Conservation (phyloP, 306 rosid species). For the Rubus parviflorus region DNA sequence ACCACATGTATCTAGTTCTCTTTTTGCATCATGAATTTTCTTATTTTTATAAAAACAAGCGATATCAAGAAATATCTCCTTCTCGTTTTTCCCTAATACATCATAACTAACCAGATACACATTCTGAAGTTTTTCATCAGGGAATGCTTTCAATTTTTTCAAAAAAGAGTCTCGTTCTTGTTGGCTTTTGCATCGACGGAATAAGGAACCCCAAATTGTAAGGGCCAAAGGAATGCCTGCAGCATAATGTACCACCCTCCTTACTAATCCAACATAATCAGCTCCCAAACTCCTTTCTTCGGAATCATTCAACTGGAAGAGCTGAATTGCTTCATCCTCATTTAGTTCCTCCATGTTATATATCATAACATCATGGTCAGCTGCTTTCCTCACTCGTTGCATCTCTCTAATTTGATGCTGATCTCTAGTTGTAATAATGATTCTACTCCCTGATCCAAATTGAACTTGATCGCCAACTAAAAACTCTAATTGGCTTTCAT, state of each 20-base stretch:
- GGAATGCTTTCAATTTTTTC: not conserved
- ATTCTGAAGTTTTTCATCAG: not conserved
- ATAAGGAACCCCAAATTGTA: not conserved
- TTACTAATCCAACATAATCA: too few species aligned
- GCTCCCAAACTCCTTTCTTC: too few species aligned
- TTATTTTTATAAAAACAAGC: constrained; percentile 43
- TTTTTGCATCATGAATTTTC: not conserved
- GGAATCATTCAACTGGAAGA: too few species aligned
- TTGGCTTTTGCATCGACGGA: not conserved
- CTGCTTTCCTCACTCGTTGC: not conserved
- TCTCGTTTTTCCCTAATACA: constrained; percentile 18
- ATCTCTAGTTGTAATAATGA: not conserved
- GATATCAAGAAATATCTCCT: constrained; percentile 31
- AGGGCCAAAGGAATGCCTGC: constrained; percentile 6
- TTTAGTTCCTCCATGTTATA: too few species aligned
- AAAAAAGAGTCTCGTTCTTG: not conserved
- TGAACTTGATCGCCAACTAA: not conserved
- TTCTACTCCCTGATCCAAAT: constrained; percentile 19
- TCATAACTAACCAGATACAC: constrained; percentile 11
- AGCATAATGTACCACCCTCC: not conserved
- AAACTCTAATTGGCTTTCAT: constrained; percentile 3
- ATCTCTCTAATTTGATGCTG: not conserved
- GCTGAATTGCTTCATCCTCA: too few species aligned
- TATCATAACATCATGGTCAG: not conserved
- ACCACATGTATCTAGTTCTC: too few species aligned